Evolutionary conservation across 2,329 filamentous ascomycete genomes (phyloP).

Genomic region (Pleoardoris graminearum): DNA sequence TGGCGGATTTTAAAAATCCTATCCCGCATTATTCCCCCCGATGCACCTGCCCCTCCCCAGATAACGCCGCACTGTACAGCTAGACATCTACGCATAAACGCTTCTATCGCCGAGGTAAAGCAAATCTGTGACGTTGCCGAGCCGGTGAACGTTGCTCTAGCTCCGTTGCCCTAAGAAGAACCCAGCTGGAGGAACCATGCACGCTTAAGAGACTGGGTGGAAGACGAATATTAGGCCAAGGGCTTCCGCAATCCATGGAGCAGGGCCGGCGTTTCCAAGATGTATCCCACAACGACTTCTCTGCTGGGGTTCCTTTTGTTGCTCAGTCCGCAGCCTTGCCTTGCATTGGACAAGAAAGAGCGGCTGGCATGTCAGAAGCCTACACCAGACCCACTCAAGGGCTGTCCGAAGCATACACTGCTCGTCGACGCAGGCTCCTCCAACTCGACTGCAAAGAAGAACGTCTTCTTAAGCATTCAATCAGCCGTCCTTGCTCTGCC

Average conservation of each 20-base stretch:
- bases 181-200: neutral
- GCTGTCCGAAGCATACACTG: conserved; percentile 43
- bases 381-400: conserved; percentile 42
- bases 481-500: conserved; percentile 54
- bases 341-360: conserved; percentile 3
- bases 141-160: neutral
- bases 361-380: conserved; percentile 42
- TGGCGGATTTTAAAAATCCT: neutral
- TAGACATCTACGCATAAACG: conserved; percentile 4
- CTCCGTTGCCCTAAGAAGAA: neutral
- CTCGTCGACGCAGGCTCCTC: conserved; percentile 30
- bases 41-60: conserved; percentile 5
- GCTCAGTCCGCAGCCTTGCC: neutral
- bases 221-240: conserved; percentile 2
- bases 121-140: neutral
- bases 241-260: neutral
- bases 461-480: conserved; percentile 48
- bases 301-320: neutral
- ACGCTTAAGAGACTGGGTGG: neutral
- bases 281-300: neutral
- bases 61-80: neutral
- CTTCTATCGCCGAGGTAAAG: conserved; percentile 3
- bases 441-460: conserved; percentile 10
- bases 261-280: neutral
- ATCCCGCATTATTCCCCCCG: neutral